Percentiles rank a stretch among this genome's conserved stretches.
phyloP scores from a whole-genome alignment of 169 alveolate species.

The Blepharisma undulans region DNA sequence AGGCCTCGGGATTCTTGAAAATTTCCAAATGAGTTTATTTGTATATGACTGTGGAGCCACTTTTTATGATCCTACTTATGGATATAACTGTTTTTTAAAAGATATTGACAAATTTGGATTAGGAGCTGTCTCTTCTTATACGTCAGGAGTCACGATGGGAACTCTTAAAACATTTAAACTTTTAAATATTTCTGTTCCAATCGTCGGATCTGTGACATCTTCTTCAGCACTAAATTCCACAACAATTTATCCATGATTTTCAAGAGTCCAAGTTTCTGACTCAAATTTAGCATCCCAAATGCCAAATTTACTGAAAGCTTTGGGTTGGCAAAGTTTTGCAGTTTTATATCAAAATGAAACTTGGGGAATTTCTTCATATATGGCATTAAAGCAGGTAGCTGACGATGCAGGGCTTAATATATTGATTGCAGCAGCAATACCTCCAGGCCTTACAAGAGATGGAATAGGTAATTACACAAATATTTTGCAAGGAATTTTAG shows the following conservation, averaged over 20 bases:
- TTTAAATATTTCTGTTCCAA: not conserved
- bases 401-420: not conserved
- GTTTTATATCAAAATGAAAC: not conserved
- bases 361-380: not conserved
- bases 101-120: not conserved
- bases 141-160: not conserved
- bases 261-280: not conserved
- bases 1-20: not conserved
- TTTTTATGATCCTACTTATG: not conserved
- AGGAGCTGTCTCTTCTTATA: not conserved
- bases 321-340: not conserved
- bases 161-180: not conserved
- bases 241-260: not conserved
- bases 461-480: not conserved
- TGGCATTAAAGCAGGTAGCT: not conserved
- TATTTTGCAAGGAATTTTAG: not conserved
- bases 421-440: not conserved
- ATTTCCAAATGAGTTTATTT: not conserved
- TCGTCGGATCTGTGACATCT: not conserved
- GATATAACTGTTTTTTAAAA: not conserved
- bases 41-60: slow-evolving; percentile 20
- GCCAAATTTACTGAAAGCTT: not conserved
- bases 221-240: not conserved
- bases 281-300: not conserved
- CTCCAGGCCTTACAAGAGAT: not conserved